Evolutionary conservation across 768 basidiomycete genomes (phyloP).

Genomic region (Roridomyces roridus): DNA sequence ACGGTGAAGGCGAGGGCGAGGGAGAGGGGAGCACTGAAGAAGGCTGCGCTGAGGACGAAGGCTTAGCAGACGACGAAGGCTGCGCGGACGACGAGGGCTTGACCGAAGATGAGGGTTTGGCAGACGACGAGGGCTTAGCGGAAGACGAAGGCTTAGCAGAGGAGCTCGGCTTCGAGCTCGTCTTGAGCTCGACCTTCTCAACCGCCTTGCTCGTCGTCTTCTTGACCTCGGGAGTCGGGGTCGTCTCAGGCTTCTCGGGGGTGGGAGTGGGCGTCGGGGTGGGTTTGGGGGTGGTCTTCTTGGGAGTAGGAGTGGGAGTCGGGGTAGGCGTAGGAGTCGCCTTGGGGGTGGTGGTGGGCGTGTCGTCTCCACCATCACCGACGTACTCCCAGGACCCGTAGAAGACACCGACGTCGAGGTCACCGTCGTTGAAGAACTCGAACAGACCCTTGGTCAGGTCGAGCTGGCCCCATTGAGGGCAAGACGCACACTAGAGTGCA

Average conservation of each 20-base stretch:
- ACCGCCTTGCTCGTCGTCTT: background rate
- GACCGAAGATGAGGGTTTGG: background rate
- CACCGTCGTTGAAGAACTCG: constrained; percentile 10
- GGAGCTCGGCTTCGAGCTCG: background rate
- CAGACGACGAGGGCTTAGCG: background rate
- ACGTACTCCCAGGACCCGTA: constrained; percentile 16
- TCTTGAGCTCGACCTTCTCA: background rate
- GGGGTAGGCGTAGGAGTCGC: too few species aligned
- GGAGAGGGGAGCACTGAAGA: background rate
- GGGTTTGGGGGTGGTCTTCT: background rate
- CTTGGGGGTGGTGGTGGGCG: too few species aligned
- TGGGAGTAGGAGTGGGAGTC: too few species aligned
- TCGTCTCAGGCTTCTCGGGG: too few species aligned
- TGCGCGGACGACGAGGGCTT: background rate
- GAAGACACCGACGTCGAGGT: constrained; percentile 14
- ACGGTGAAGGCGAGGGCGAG: background rate
- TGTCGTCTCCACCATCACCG: too few species aligned
- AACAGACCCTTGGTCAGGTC: constrained; percentile 23
- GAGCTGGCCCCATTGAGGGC: constrained; percentile 11
- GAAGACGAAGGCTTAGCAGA: background rate
- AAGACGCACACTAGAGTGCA: constrained; percentile 15
- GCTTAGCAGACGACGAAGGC: constrained; percentile 4
- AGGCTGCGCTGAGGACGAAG: background rate
- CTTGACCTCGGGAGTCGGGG: too few species aligned
- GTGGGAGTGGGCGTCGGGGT: background rate